These are phyloP conservation scores for Eragrostis nindensis DNA, from an alignment of 176 grass and related monocot genomes.

Conservation along the genomic window DNA sequence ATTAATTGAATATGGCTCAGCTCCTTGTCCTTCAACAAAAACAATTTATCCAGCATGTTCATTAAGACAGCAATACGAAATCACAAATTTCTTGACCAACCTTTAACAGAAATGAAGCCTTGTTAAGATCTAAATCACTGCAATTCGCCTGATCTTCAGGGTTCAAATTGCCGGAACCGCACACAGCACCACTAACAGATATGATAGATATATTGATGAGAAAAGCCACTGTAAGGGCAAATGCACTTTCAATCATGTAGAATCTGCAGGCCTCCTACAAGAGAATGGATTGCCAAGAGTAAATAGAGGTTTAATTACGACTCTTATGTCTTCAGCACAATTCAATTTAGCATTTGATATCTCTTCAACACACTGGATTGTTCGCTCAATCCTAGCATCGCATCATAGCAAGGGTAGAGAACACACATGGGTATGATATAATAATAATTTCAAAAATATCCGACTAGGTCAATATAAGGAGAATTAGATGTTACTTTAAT, in stretches of 20 bases:
- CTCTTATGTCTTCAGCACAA: neutral
- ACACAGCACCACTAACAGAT: slow-evolving; percentile 93
- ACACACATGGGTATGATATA: neutral
- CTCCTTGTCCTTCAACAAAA: slow-evolving; percentile 1
- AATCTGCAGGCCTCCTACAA: slow-evolving; percentile 94
- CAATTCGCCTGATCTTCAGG: slow-evolving; percentile 82
- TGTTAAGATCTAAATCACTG: slow-evolving; percentile 89
- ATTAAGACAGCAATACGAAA: slow-evolving; percentile 17
- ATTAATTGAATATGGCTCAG: neutral
- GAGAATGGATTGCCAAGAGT: slow-evolving; percentile 28
- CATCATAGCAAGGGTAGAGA: slow-evolving; percentile 1
- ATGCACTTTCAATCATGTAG: slow-evolving; percentile 97
- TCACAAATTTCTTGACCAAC: slow-evolving; percentile 43
- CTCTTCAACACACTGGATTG: neutral
- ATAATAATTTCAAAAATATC: no score
- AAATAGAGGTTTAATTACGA: slow-evolving; percentile 28
- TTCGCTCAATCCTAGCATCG: neutral
- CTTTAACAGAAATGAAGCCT: slow-evolving; percentile 95
- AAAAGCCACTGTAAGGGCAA: slow-evolving; percentile 91
- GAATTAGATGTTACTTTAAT: slow-evolving; percentile 61
- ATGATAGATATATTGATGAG: slow-evolving; percentile 97
- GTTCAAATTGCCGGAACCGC: slow-evolving; percentile 71
- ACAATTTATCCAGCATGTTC: neutral
- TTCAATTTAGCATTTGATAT: slow-evolving; percentile 10
- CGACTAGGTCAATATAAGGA: slow-evolving; percentile 28